Evolutionary conservation across 75 land plant species (phyloP).

Genomic region (Isoetes taiwanensis): DNA sequence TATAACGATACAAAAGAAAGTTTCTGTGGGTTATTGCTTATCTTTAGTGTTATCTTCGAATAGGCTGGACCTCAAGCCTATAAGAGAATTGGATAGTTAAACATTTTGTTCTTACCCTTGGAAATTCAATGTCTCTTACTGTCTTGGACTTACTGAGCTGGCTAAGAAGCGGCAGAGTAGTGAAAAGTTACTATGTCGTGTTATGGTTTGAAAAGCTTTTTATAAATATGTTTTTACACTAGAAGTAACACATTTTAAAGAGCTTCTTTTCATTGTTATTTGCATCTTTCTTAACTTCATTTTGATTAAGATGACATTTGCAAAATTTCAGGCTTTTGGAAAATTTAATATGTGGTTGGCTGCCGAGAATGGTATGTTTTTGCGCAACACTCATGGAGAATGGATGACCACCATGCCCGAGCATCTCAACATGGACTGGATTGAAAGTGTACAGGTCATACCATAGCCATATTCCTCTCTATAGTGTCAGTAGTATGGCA

Average conservation of each 20-base stretch:
- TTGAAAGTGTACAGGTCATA: conserved; percentile 39
- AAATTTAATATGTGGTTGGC: not conserved
- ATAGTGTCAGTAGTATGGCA: no score
- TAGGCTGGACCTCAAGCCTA: no score
- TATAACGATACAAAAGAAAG: no score
- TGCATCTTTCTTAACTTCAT: not conserved
- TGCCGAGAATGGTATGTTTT: conserved; percentile 26
- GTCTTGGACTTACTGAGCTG: no score
- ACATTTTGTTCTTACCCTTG: no score
- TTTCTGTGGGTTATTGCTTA: no score
- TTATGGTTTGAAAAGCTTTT: not conserved
- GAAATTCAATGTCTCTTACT: no score
- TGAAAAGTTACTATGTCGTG: no score
- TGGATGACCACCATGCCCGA: conserved; percentile 45
- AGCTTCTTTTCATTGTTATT: not conserved
- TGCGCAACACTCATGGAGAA: conserved; percentile 30
- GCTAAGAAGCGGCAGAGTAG: no score
- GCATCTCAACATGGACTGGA: conserved; percentile 40
- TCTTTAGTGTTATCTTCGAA: no score
- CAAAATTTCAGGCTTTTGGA: not conserved
- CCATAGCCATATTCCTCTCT: no score
- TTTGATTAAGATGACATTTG: not conserved
- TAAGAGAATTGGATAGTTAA: no score
- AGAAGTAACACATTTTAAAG: not conserved
- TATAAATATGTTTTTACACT: not conserved